Conservation (phyloP, 345 rosid species). For the Lenwebbia sp. region DNA sequence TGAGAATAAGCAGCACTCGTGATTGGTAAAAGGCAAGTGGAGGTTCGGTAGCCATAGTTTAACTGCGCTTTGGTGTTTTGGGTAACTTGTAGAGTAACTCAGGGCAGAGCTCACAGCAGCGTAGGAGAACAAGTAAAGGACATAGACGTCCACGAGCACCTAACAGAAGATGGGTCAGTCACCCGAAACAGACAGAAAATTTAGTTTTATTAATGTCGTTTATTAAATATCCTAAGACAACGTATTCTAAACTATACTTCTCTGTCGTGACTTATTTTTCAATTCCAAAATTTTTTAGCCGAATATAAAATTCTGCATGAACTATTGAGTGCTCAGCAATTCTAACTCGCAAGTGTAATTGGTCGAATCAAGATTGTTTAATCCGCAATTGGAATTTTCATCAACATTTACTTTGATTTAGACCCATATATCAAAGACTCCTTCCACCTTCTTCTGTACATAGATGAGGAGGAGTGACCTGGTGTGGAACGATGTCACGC, state of each 20-base stretch:
- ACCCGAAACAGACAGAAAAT: neutral
- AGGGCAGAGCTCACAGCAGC: neutral
- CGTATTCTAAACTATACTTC: neutral
- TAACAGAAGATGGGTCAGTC: neutral
- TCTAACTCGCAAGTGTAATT: rapidly evolving
- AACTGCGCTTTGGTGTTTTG: neutral
- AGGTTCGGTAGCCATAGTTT: neutral
- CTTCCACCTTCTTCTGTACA: neutral
- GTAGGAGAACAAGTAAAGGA: neutral
- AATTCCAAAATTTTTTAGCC: neutral
- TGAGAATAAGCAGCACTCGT: neutral
- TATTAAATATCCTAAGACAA: neutral
- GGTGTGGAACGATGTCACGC: too few relatives aligned
- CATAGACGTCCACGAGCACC: neutral
- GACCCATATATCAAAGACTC: neutral
- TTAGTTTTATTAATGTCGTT: neutral
- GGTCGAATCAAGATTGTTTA: neutral
- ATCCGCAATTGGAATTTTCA: too few relatives aligned
- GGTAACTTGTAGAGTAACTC: neutral
- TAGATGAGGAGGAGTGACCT: neutral
- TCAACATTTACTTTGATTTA: too few relatives aligned
- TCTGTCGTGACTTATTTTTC: neutral
- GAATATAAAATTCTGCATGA: neutral
- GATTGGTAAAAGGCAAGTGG: neutral
- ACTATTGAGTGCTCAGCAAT: neutral